Evolutionary conservation across 805 yeast species (phyloP), one percentile per base, ranked within the genome.

Genomic region (Candida sakaeoensis): DNA sequence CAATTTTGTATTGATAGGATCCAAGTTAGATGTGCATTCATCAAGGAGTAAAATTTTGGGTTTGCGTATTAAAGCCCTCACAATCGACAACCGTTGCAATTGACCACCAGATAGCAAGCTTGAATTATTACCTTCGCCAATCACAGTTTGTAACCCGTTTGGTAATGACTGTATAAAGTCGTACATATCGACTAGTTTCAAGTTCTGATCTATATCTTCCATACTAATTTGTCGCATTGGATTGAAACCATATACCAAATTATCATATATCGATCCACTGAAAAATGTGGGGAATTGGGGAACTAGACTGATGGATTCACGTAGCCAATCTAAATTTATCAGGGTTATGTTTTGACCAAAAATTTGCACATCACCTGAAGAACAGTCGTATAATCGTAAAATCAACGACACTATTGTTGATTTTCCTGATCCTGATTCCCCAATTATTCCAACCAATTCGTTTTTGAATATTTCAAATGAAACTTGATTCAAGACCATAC

Each of bases 341-440:
- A 55, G 52, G 9, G 61, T 57, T 1, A 86, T 62, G 43, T 79
- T 79, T 2, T 51, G 47, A 13, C 16, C 16, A 0, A n/a, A n/a
- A n/a, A n/a, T n/a, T n/a, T n/a, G n/a, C n/a, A n/a, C n/a, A n/a
- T n/a, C n/a, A n/a, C n/a, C n/a, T n/a, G n/a, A n/a, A n/a, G n/a
- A n/a, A n/a, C n/a, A n/a, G 1, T 55, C 56, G 44, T 78, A 78
- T 1, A 90, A 58, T 36, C 82, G 65, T 1, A 80, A 58, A 0
- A 90, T 46, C 9, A 90, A 49, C 1, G 72, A 65, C 0, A 79
- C 60, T 1, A 91, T 45, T 0, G 98, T 88, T 0, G 96, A 84
- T 58, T 93, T 93, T 0, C 99, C 99, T 10, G 83, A 74, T 0
- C 99, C 99, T 2, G 97, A 86, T 25, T 75, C 79, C 0, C 99